Base-by-base conservation (phyloP, 495 filamentous ascomycete genomes). In the Neurospora sp. region DNA sequence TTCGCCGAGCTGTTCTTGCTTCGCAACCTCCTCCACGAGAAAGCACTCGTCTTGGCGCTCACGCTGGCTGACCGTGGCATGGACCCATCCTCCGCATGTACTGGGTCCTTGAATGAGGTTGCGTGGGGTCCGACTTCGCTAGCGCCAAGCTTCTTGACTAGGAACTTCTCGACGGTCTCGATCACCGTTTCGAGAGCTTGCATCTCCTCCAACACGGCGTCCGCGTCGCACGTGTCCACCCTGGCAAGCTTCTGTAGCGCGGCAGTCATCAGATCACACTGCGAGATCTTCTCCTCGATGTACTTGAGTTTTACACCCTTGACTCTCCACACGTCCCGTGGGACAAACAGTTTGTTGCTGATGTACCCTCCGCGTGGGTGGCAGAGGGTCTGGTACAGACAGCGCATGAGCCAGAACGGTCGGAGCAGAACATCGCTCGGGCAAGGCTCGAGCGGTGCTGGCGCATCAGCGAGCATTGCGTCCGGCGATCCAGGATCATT, bases 381-480 rank as follows among this genome's bases (percentile, higher is more conserved):
- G 27, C 91, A 90, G 39, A 98, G 89, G 3, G 94, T 97, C 78
- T 98, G 94, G 79, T 95, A 97, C 27, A 99, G 85, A 70, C 90
- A 91, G 70, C 96, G 87, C 91, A 99, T 95, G 20, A 98, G 87
- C 96, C 96, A 98, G 82, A 97, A 98, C 3, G 96, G 96, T 16
- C 96, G 90, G 1, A 97, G 87, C 68, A 97, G 87, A 71, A 90
- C 88, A 14, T 96, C 94, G 71, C 89, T 91, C 3, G 96, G 96
- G 78, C 96, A 99, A 18, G 96, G 93, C 75, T 99, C 96, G 16
- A 99, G 86, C 1, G 94, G 89, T 7, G 89, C 83, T 27, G 95
- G 95, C 16, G 85, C 86, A 68, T 84, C 83, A 1, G 78, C 70
- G 37, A 78, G 76, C 42, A 86, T 80, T 8, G 86, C 83, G 74